Percentiles rank a stretch among this genome's conserved stretches.
Evolutionary conservation across 345 rosid genomes (phyloP).

Genomic region (Hirschfeldia incana): DNA sequence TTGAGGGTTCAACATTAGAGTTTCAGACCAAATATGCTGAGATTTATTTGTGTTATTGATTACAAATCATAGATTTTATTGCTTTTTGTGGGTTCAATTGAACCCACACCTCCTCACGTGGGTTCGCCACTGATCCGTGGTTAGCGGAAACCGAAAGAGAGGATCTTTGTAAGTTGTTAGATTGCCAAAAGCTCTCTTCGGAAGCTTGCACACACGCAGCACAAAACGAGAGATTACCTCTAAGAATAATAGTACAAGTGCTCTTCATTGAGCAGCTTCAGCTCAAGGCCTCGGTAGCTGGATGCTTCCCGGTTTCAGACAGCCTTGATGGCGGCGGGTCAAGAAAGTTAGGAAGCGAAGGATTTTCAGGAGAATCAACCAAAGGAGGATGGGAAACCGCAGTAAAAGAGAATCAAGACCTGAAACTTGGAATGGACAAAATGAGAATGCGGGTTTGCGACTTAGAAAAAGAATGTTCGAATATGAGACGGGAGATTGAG

Average conservation of each 20-base stretch:
- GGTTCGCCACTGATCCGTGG: no score
- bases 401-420: conserved; percentile 88
- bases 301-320: conserved; percentile 68
- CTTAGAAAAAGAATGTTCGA: conserved; percentile 79
- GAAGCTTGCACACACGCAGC: conserved; percentile 99
- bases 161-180: conserved; percentile 83
- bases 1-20: no score
- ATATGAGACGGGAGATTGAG: conserved; percentile 91
- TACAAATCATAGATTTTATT: no score
- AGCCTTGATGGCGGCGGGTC: conserved; percentile 70
- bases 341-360: conserved; percentile 80
- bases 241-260: conserved; percentile 79
- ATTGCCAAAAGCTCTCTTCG: conserved; percentile 92
- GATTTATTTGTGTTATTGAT: no score
- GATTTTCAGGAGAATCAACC: conserved; percentile 55
- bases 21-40: no score
- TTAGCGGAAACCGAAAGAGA: conserved; percentile 74
- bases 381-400: conserved; percentile 80
- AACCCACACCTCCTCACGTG: no score
- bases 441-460: conserved; percentile 93
- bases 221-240: conserved; percentile 90
- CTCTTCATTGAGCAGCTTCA: conserved; percentile 99
- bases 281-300: conserved; percentile 87
- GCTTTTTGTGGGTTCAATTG: no score
- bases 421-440: conserved; percentile 95